Evolutionary conservation across 257 asterid genomes (phyloP), one percentile per base, ranked within the genome.

Genomic region (Rehmannia glutinosa): DNA sequence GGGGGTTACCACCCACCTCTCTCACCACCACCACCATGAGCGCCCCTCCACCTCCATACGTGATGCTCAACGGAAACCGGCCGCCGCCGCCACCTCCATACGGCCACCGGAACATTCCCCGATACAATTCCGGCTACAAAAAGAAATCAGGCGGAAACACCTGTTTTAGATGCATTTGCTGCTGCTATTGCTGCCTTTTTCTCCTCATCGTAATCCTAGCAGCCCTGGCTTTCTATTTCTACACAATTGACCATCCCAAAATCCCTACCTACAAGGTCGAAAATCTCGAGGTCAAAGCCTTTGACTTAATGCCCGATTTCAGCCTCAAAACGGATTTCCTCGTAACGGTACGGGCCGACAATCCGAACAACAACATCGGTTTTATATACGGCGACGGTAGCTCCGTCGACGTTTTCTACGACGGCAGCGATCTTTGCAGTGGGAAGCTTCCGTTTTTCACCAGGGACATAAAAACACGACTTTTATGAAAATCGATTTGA

Each of bases 381-480:
- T 51, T 84, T 13, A 23, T 13, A 0, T 87, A 84, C 8, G 89
- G 76, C 3, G 13, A 66, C 0, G 71, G 46, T 0, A 85, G 84
- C 62, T 64, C 69, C 0, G 68, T 84, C 0, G 27, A 10, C 11
- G 63, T 87, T 16, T 45, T 49, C 2, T 84, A 78, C 38, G 32
- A 51, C 0, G 77, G 66, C 21, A 53, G 60, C 6, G 62, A 62
- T 0, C 75, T 87, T 2, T 84, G 87, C 60, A 46, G 76, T 0
- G 91, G 95, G 1, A 57, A 63, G 45, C 38, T 83, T 0, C 95
- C 91, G 1, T 4, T 13, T 19, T 87, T 60, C 50, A 50, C 3
- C 95, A 87, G 20, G 82, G 77, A 0, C 69, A 66, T 4, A 12
- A 24, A 13, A 84, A 82, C 25, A 62, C 62, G 27, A 78, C 82